Evolutionary conservation across 2,329 filamentous ascomycete species (phyloP), one percentile per base, ranked within the genome.

Genomic region (Hyphodiscus sp.): DNA sequence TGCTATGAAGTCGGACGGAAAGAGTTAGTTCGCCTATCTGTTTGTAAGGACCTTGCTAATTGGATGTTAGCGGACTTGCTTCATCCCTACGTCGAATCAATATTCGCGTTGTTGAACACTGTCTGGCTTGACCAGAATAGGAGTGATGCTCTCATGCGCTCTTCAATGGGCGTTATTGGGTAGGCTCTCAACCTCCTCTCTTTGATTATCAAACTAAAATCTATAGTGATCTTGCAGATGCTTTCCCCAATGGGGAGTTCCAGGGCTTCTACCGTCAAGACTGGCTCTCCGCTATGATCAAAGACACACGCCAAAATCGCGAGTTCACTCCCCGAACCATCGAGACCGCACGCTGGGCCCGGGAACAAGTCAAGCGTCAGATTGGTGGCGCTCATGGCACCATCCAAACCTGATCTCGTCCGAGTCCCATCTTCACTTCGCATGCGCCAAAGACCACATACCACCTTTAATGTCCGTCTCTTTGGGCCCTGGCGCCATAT

Each of bases 91-190:
- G 82, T 97, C 19, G 80, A 87, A 62, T 82, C 86, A 8, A 92
- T 99, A 67, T 96, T 97, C 76, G 79, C 87, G 63, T 82, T 97
- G 50, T 82, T 99, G 45, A 85, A 88, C 66, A 80, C 83, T 57
- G 87, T 97, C 63, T 86, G 86, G 59, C 78, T 82, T 61, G 94
- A 97, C 68, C 78, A 80, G 61, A 95, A 94, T 76, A 87, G 91
- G 63, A 96, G 90, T 67, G 94, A 99, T 73, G 84, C 88, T 38
- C 78, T 99, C 47, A 86, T 97, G 79, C 82, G 94, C 63, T 89
- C 92, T n/a, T 83, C 88, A 9, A 97, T 97, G 89, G 94, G 94
- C 70, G 91, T 97, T 52, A 89, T 99, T 74, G 94, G 91, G 90
- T 95, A 81, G 69, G 85, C 73, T 18, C 13, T 30, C 20, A 43